phyloP scores from a whole-genome alignment of 805 yeast species.

The Ogataea dorogensis region DNA sequence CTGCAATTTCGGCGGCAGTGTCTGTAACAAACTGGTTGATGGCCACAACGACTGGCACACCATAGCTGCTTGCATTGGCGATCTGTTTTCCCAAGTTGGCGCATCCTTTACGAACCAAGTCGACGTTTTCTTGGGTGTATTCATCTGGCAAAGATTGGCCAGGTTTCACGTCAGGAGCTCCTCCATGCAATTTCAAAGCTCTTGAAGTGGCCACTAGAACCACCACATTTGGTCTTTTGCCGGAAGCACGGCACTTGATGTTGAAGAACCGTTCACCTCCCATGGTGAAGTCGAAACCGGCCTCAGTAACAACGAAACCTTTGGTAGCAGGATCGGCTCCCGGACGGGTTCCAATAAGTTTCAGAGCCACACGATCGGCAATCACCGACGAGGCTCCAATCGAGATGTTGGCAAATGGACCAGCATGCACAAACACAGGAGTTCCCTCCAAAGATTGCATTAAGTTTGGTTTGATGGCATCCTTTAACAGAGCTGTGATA shows the following conservation, averaged over 20 bases:
- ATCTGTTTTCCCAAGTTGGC: constrained; percentile 77
- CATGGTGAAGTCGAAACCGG: constrained; percentile 89
- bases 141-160: constrained; percentile 77
- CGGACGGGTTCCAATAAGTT: constrained; percentile 58
- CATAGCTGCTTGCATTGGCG: constrained; percentile 65
- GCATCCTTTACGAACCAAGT: constrained; percentile 66
- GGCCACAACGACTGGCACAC: constrained; percentile 80
- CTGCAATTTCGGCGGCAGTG: constrained; percentile 63
- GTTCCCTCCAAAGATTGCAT: constrained; percentile 90
- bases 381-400: constrained; percentile 83
- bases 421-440: constrained; percentile 85
- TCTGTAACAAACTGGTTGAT: constrained; percentile 78
- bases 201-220: constrained; percentile 82
- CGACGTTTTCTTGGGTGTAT: constrained; percentile 69
- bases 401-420: constrained; percentile 85
- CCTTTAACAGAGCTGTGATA: constrained; percentile 74
- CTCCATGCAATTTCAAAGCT: constrained; percentile 84
- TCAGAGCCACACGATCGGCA: constrained; percentile 80
- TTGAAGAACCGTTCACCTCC: constrained; percentile 87
- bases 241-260: constrained; percentile 81
- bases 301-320: constrained; percentile 84
- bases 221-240: constrained; percentile 71
- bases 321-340: constrained; percentile 39
- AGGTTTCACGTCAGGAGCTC: constrained; percentile 85
- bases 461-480: constrained; percentile 79